Evolutionary conservation across 2,329 filamentous ascomycete genomes (phyloP).

Genomic region (Colletotrichum endophyticum): DNA sequence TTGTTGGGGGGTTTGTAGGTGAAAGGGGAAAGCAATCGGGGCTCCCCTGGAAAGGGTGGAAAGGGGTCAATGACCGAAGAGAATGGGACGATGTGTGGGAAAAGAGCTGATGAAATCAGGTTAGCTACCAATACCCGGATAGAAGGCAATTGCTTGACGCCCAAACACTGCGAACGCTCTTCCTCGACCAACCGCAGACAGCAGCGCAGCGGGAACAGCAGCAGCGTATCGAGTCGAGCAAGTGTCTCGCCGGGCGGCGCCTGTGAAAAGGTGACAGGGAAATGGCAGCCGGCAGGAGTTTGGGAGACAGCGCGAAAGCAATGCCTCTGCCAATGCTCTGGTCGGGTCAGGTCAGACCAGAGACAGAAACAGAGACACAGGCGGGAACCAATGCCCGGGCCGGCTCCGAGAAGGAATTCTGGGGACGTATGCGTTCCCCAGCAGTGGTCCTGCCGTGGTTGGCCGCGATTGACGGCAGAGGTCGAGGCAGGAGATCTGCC

Average conservation of each 20-base stretch:
- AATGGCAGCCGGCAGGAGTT: conserved; percentile 1
- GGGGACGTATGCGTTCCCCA: conserved; percentile 1
- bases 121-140: conserved; percentile 6
- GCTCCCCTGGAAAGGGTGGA: conserved; percentile 3
- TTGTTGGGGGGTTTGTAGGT: not conserved
- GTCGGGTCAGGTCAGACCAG: not conserved
- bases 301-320: not conserved
- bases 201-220: not conserved
- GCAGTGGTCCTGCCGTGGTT: not conserved
- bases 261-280: conserved; percentile 1
- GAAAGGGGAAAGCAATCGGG: not conserved
- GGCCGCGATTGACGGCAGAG: conserved; percentile 1
- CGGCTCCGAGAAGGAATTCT: not conserved
- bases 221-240: not conserved
- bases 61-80: not conserved
- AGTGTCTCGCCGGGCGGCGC: not conserved
- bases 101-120: conserved; percentile 5
- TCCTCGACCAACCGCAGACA: not conserved
- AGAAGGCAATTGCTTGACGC: not conserved
- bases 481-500: conserved; percentile 10
- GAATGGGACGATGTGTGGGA: not conserved
- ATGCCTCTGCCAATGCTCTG: not conserved
- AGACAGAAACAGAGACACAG: not conserved
- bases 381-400: not conserved
- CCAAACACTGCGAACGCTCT: not conserved